Conservation (phyloP, 2,329 filamentous ascomycete species). For the Penicillium sp. region DNA sequence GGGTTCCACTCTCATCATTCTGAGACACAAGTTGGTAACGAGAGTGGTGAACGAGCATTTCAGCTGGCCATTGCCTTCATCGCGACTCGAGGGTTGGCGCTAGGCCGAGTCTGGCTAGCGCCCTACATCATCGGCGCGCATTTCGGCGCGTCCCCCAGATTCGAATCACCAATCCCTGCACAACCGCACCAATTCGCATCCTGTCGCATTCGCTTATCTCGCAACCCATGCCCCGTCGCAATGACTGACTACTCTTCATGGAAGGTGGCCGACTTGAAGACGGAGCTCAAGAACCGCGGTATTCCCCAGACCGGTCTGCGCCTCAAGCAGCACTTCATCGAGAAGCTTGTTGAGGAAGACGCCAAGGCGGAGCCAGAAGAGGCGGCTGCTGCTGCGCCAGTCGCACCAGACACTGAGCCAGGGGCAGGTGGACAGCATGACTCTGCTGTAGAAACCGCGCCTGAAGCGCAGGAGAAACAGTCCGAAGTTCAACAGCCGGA, state of each 20-base stretch:
- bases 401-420: not conserved
- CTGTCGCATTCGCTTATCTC: too few species aligned
- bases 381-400: slow-evolving; percentile 8
- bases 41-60: too few species aligned
- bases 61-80: slow-evolving; percentile 1
- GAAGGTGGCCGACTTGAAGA: slow-evolving; percentile 73
- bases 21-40: too few species aligned
- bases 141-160: slow-evolving; percentile 22
- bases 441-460: slow-evolving; percentile 7
- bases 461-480: not conserved
- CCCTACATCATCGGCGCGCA: slow-evolving; percentile 26
- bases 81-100: slow-evolving; percentile 45
- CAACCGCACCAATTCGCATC: not conserved
- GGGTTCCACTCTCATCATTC: too few species aligned
- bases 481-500: not conserved
- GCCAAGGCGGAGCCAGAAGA: slow-evolving; percentile 32
- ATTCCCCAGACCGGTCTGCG: slow-evolving; percentile 68
- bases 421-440: slow-evolving; percentile 5
- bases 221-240: slow-evolving; percentile 14
- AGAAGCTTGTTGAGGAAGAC: slow-evolving; percentile 55
- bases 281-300: slow-evolving; percentile 70
- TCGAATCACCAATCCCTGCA: slow-evolving; percentile 10
- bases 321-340: slow-evolving; percentile 62
- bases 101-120: slow-evolving; percentile 14
- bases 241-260: slow-evolving; percentile 58